Percentiles rank a stretch among this genome's conserved stretches.
Evolutionary conservation across 768 basidiomycete genomes (phyloP).

Genomic region (Tylopilus rubrobrunneus): DNA sequence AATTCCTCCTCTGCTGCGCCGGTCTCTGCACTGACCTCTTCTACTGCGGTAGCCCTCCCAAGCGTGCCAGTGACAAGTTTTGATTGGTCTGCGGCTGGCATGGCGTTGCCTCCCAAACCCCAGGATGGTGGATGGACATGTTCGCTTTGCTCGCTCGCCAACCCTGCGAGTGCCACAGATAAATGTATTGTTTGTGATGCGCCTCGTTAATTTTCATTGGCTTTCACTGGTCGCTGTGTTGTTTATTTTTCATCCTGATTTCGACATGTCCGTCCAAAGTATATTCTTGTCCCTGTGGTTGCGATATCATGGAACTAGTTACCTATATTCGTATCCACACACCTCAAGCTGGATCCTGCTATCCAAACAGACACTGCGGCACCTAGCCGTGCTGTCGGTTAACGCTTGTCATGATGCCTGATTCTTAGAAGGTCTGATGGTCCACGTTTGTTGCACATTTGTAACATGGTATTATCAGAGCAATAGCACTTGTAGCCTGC

Average conservation of each 20-base stretch:
- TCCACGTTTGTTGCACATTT: too few relatives aligned
- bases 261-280: neutral
- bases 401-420: conserved; percentile 29
- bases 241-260: conserved; percentile 13
- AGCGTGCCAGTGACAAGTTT: conserved; percentile 24
- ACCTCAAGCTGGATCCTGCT: neutral
- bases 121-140: conserved; percentile 37
- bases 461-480: too few relatives aligned
- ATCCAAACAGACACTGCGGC: neutral
- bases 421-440: neutral
- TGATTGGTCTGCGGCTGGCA: conserved; percentile 39
- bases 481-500: too few relatives aligned
- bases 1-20: conserved; percentile 8
- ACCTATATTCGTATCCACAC: neutral
- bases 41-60: neutral
- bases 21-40: neutral
- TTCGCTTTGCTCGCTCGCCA: conserved; percentile 39
- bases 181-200: conserved; percentile 53
- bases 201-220: conserved; percentile 28
- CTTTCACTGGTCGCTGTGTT: conserved; percentile 9
- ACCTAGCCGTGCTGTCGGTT: neutral
- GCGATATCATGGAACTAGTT: conserved; percentile 2
- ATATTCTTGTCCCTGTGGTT: neutral
- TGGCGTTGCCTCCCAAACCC: conserved; percentile 25
- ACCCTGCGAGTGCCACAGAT: conserved; percentile 38